Percentiles rank a stretch among this genome's conserved stretches.
These are phyloP conservation scores for Phytopythium helicoides DNA, from an alignment of 352 stramenopile species.

Conservation along the genomic window DNA sequence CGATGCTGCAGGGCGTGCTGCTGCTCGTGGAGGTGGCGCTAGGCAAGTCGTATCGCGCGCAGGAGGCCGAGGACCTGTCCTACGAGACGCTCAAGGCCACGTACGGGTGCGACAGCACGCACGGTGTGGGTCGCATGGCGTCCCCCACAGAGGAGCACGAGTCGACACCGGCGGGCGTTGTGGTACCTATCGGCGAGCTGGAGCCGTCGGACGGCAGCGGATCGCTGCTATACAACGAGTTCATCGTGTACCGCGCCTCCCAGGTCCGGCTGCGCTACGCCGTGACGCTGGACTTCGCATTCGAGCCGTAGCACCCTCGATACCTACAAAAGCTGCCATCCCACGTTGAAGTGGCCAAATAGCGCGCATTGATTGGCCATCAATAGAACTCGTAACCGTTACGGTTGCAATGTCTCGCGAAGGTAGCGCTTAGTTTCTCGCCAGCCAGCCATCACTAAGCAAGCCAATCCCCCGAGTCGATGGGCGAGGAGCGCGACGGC, in stretches of 20 bases:
- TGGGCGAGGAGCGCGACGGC: too few relatives aligned
- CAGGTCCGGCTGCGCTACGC: slow-evolving; percentile 68
- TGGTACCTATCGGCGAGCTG: slow-evolving; percentile 58
- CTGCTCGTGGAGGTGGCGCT: slow-evolving; percentile 67
- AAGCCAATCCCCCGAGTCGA: too few relatives aligned
- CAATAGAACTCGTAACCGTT: too few relatives aligned
- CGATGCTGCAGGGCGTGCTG: slow-evolving; percentile 36
- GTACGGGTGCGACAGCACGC: slow-evolving; percentile 44
- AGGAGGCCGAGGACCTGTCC: slow-evolving; percentile 51
- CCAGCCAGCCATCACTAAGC: too few relatives aligned
- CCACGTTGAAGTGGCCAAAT: too few relatives aligned
- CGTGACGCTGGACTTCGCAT: slow-evolving; percentile 50
- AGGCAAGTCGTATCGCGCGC: slow-evolving; percentile 37
- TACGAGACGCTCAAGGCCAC: slow-evolving; percentile 39
- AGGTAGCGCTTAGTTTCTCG: too few relatives aligned
- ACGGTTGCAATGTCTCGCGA: too few relatives aligned
- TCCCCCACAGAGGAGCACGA: slow-evolving; percentile 38
- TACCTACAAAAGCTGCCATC: too few relatives aligned
- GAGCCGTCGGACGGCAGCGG: slow-evolving; percentile 42
- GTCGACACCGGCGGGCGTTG: slow-evolving; percentile 45
- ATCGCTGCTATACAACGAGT: slow-evolving; percentile 74
- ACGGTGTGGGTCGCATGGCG: slow-evolving; percentile 57
- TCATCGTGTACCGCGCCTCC: slow-evolving; percentile 67
- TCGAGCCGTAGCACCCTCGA: too few relatives aligned
- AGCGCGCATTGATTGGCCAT: too few relatives aligned